A percentile compares a stretch with the other conserved stretches of the same genome.
These are phyloP conservation scores for Verticillium nubilum DNA, from an alignment of 2,329 filamentous ascomycete species.

Conservation along the genomic window DNA sequence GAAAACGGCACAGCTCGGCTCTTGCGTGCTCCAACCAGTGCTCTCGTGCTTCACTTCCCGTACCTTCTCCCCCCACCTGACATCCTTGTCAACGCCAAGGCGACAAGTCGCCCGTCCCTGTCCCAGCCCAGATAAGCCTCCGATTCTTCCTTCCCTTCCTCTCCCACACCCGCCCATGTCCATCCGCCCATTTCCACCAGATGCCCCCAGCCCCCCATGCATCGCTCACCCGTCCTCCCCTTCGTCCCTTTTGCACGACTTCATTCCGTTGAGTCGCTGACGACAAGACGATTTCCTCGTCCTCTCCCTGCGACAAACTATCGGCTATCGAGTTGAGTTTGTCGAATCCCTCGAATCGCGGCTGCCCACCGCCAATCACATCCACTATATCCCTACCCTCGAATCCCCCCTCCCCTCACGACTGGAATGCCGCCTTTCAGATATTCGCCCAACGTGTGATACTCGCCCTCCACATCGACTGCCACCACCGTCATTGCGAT, in stretches of 20 bases:
- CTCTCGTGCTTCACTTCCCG: not conserved
- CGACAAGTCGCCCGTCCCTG: constrained; percentile 1
- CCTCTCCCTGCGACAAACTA: not conserved
- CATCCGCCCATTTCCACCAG: not conserved
- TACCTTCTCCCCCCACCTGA: not conserved
- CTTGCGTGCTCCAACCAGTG: not conserved
- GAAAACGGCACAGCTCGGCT: not conserved
- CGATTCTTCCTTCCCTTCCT: not conserved
- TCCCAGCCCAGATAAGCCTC: constrained; percentile 11
- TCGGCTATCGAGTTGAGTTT: not conserved
- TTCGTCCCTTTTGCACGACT: not conserved
- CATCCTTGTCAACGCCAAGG: constrained; percentile 9
- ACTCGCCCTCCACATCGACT: not conserved
- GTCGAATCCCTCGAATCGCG: not conserved
- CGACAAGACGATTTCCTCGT: not conserved
- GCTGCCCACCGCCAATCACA: not conserved
- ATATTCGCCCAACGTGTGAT: not conserved
- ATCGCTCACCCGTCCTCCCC: not conserved
- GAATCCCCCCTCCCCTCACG: not conserved
- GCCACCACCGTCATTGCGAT: not conserved
- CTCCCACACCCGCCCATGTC: not conserved
- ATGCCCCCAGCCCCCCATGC: not conserved
- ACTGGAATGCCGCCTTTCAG: not conserved
- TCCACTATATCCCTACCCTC: not conserved
- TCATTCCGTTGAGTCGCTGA: not conserved